Evolutionary conservation across 164 flowering plant genomes (phyloP).

Genomic region (Amborella trichopoda): DNA sequence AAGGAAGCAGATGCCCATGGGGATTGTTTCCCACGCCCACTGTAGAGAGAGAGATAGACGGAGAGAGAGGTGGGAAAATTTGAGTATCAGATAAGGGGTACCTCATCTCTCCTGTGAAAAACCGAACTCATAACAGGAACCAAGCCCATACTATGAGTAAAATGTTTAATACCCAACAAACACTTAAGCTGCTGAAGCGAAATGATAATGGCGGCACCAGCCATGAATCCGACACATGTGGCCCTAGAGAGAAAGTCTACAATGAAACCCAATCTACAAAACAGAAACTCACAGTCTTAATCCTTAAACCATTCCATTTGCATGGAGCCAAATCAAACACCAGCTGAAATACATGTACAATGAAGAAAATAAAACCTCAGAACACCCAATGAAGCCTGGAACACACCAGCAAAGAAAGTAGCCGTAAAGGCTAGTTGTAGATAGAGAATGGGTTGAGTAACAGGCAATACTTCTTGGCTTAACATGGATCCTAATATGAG

Average conservation of each 20-base stretch:
- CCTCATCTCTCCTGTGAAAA: conserved; percentile 60
- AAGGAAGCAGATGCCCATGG: conserved; percentile 81
- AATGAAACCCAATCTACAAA: conserved; percentile 75
- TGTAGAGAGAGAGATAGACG: conserved; percentile 22
- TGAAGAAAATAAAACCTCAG: too few relatives aligned
- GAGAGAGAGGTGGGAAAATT: not conserved
- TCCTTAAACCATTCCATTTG: too few relatives aligned
- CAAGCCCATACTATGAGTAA: conserved; percentile 74
- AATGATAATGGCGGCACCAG: conserved; percentile 94
- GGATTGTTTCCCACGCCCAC: conserved; percentile 98
- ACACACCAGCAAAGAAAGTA: conserved; percentile 83
- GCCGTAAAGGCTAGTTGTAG: conserved; percentile 81
- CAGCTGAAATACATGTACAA: too few relatives aligned
- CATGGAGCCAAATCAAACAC: too few relatives aligned
- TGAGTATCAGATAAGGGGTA: conserved; percentile 1
- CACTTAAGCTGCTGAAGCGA: conserved; percentile 86
- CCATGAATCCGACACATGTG: conserved; percentile 86
- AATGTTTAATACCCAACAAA: conserved; percentile 78
- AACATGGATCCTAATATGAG: conserved; percentile 85
- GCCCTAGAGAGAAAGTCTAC: conserved; percentile 92
- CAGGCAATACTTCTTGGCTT: conserved; percentile 56
- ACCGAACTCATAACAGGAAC: conserved; percentile 79
- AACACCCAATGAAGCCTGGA: conserved; percentile 82
- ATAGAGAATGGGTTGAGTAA: conserved; percentile 45
- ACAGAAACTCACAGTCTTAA: too few relatives aligned